Evolutionary conservation across 2,329 filamentous ascomycete species (phyloP).

Genomic region (Pseudopyricularia cyperi): DNA sequence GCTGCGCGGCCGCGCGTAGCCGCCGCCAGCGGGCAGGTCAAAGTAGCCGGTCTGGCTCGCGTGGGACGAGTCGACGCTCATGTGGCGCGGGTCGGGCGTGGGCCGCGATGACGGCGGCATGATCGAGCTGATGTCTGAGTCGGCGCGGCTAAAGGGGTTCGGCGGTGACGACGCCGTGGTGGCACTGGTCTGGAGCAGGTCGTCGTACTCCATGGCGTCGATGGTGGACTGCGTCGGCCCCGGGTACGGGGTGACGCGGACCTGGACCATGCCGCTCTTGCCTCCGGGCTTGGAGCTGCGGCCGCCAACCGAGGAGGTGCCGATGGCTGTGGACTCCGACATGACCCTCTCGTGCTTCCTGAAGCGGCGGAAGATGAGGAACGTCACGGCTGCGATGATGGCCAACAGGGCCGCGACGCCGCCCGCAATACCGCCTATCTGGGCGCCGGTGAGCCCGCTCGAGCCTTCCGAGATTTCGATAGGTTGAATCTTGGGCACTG

Average conservation of each 20-base stretch:
- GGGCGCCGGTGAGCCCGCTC: slow-evolving; percentile 20
- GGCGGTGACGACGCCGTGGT: background rate
- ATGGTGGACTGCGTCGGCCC: slow-evolving; percentile 26
- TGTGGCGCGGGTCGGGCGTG: slow-evolving; percentile 7
- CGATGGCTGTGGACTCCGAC: slow-evolving; percentile 20
- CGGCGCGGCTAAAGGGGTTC: background rate
- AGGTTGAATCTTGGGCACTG: slow-evolving; percentile 25
- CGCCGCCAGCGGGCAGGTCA: slow-evolving; percentile 8
- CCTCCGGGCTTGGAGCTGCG: background rate
- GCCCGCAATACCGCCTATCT: slow-evolving; percentile 40
- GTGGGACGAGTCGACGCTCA: slow-evolving; percentile 5
- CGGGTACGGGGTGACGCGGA: slow-evolving; percentile 7
- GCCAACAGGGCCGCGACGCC: slow-evolving; percentile 35
- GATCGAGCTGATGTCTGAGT: background rate
- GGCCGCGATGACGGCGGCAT: background rate
- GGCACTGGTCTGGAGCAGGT: slow-evolving; percentile 16
- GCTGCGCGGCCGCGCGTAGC: slow-evolving; percentile 4
- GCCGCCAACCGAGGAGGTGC: slow-evolving; percentile 4
- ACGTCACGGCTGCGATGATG: slow-evolving; percentile 30
- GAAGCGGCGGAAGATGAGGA: slow-evolving; percentile 35
- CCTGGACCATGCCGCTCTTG: slow-evolving; percentile 9
- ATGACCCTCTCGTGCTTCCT: slow-evolving; percentile 29
- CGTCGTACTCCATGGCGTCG: slow-evolving; percentile 26
- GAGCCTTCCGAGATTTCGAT: slow-evolving; percentile 4
- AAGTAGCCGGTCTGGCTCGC: slow-evolving; percentile 18